phyloP scores from a whole-genome alignment of 495 filamentous ascomycete species.

The Podospora conica region DNA sequence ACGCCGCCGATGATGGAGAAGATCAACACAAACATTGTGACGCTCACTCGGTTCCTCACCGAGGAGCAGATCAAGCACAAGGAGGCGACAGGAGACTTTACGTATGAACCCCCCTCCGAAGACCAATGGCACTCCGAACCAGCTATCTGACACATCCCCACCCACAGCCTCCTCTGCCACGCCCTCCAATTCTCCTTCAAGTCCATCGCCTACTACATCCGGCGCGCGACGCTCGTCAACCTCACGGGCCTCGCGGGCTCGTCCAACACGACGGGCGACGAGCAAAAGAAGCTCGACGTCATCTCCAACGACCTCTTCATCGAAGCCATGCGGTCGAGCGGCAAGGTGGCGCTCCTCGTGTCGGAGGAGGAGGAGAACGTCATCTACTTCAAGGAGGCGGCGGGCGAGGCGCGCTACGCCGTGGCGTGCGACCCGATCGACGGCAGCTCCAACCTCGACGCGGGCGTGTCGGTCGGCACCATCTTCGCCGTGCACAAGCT shows the following conservation, averaged over 20 bases:
- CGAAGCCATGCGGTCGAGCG: constrained; percentile 83
- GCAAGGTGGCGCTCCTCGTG: constrained; percentile 81
- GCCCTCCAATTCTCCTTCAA: constrained; percentile 99
- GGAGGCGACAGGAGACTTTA: constrained; percentile 97
- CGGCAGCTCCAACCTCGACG: constrained; percentile 94
- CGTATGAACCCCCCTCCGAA: constrained; percentile 46
- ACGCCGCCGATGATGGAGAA: constrained; percentile 42
- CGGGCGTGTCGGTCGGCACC: constrained; percentile 94
- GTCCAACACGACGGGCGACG: constrained; percentile 91
- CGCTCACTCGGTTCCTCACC: constrained; percentile 88
- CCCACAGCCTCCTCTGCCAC: constrained; percentile 78
- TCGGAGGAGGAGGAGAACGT: constrained; percentile 94
- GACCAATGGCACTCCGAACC: not conserved
- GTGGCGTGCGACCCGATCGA: constrained; percentile 98
- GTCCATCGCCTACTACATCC: constrained; percentile 98
- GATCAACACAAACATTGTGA: constrained; percentile 93
- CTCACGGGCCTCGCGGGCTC: constrained; percentile 91
- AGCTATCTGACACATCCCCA: not conserved
- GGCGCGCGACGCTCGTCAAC: constrained; percentile 93
- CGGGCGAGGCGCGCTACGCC: constrained; percentile 77
- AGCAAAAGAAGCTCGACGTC: constrained; percentile 99
- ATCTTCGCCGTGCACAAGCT: constrained; percentile 96
- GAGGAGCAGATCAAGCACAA: constrained; percentile 91
- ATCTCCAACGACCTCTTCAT: constrained; percentile 98
- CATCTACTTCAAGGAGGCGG: constrained; percentile 80